Evolutionary conservation across 2,329 filamentous ascomycete species (phyloP).

Genomic region (Graphium sp.): DNA sequence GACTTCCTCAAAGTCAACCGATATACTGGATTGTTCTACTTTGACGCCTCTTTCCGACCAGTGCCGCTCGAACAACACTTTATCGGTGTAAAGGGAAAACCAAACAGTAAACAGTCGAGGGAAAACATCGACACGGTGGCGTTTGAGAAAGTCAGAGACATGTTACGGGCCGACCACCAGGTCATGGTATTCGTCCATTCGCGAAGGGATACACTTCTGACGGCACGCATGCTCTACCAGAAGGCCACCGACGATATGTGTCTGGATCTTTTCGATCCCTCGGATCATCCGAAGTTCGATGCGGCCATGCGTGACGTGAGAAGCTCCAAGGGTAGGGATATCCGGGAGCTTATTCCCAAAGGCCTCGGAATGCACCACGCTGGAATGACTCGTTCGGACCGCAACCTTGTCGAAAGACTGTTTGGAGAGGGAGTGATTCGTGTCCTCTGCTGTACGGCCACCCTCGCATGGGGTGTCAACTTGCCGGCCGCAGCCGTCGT

Average conservation of each 20-base stretch:
- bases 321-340: conserved; percentile 66
- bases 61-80: conserved; percentile 97
- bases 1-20: conserved; percentile 96
- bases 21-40: conserved; percentile 86
- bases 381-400: conserved; percentile 85
- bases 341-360: conserved; percentile 77
- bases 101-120: conserved; percentile 61
- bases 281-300: conserved; percentile 62
- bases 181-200: conserved; percentile 99
- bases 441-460: conserved; percentile 95
- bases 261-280: conserved; percentile 69
- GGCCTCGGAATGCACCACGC: conserved; percentile 93
- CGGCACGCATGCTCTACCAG: conserved; percentile 70
- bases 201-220: conserved; percentile 79
- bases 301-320: conserved; percentile 73
- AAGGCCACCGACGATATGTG: conserved; percentile 72
- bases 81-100: conserved; percentile 84
- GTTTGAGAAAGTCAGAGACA: conserved; percentile 88
- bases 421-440: conserved; percentile 89
- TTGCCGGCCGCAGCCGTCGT: conserved; percentile 90
- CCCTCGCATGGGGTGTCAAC: conserved; percentile 96
- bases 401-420: conserved; percentile 87
- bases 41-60: conserved; percentile 87
- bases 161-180: conserved; percentile 85
- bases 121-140: conserved; percentile 79